A percentile compares a stretch with the other conserved stretches of the same genome.
Conservation (phyloP, 75 land plant genomes). For the Pseudotsuga menziesii region DNA sequence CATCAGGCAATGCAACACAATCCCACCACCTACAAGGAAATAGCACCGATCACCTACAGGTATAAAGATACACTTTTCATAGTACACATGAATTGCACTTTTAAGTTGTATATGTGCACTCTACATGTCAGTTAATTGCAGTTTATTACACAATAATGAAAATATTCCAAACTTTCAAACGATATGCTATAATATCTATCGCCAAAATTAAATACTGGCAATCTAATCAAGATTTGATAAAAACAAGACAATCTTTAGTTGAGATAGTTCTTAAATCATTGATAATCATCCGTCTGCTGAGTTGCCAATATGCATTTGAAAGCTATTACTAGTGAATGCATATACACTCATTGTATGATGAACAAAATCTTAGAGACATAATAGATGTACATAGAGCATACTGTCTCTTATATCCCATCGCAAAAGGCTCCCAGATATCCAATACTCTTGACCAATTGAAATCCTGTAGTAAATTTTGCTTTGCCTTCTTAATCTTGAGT, state of each 20-base stretch:
- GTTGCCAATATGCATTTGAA: not conserved
- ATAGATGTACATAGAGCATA: constrained; percentile 16
- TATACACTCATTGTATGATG: not conserved
- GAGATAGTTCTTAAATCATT: not conserved
- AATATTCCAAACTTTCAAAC: not conserved
- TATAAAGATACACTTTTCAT: not conserved
- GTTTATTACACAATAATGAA: too few species aligned
- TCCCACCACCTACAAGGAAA: constrained; percentile 89
- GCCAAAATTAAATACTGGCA: not conserved
- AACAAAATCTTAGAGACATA: not conserved
- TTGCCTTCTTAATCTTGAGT: constrained; percentile 39
- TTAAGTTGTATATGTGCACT: not conserved
- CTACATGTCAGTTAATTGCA: too few species aligned
- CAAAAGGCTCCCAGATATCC: constrained; percentile 86
- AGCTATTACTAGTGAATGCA: not conserved
- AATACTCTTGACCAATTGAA: constrained; percentile 27
- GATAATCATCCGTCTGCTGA: not conserved
- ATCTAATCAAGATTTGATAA: not conserved
- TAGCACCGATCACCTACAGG: not conserved
- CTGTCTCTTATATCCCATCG: constrained; percentile 89
- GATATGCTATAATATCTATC: too few species aligned
- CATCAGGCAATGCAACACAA: constrained; percentile 84
- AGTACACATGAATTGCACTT: not conserved
- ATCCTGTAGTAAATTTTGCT: not conserved
- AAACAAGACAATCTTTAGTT: not conserved